Evolutionary conservation across 768 basidiomycete genomes (phyloP).

Genomic region (Suillus hirtellus): DNA sequence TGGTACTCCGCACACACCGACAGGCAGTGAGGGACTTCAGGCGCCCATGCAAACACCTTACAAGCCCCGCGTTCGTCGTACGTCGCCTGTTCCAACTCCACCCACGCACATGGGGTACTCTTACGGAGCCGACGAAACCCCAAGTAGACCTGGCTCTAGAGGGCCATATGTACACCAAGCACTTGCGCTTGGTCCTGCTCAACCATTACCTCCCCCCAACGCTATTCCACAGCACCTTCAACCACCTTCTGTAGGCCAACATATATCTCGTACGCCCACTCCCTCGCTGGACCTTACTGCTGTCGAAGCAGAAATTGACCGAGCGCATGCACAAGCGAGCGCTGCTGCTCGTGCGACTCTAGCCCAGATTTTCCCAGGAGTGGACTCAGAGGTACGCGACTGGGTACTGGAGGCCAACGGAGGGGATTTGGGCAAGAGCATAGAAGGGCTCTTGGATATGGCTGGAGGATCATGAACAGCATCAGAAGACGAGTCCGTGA

Average conservation of each 20-base stretch:
- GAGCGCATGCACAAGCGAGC: constrained; percentile 70
- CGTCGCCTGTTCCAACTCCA: constrained; percentile 40
- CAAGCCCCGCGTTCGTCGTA: constrained; percentile 66
- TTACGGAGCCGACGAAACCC: constrained; percentile 47
- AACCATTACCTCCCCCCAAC: constrained; percentile 25
- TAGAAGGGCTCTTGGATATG: constrained; percentile 84
- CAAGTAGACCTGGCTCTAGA: constrained; percentile 23
- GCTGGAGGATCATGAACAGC: constrained; percentile 4
- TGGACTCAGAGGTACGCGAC: constrained; percentile 83
- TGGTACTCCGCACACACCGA: constrained; percentile 41
- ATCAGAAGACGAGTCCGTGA: not conserved
- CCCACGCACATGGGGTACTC: constrained; percentile 21
- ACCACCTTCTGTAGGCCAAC: constrained; percentile 48
- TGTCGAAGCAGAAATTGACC: constrained; percentile 76
- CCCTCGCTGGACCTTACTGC: constrained; percentile 68
- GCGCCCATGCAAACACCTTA: constrained; percentile 64
- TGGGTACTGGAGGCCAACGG: constrained; percentile 89
- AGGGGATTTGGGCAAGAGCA: constrained; percentile 87
- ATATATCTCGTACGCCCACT: constrained; percentile 69
- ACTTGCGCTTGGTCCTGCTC: constrained; percentile 51
- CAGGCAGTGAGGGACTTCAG: constrained; percentile 26
- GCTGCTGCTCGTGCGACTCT: constrained; percentile 75
- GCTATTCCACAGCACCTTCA: constrained; percentile 32
- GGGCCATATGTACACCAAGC: constrained; percentile 50
- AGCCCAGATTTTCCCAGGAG: constrained; percentile 82